Evolutionary conservation across 768 basidiomycete genomes (phyloP), one percentile per base, ranked within the genome.

Genomic region (Tremella mesenterica): DNA sequence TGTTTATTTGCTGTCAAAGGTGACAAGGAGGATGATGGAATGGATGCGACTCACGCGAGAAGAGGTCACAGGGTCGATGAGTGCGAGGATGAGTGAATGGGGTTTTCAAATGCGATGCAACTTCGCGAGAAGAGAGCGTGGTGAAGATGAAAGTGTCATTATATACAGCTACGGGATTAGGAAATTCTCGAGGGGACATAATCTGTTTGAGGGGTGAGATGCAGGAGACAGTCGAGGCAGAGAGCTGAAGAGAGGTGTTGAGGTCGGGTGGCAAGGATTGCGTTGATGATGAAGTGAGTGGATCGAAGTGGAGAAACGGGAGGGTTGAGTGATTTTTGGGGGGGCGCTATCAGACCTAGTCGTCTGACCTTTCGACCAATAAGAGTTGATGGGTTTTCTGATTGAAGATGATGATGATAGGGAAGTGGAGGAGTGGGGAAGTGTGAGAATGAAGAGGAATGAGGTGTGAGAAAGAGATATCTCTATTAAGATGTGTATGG

Each of bases 91-190:
- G 65, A 14, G 26, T 39, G 55, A 55, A 66, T 0, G 59, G 53
- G 3, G 31, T 28, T 20, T 48, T 46, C 18, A 23, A 20, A 54
- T 60, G 58, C 18, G 50, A 48, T 7, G 13, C 16, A 13, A 64
- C 57, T n/a, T 70, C 58, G n/a, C 36, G 31, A 8, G 18, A 23
- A 1, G 51, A 43, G 8, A 70, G 52, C 1, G 65, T 64, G 23
- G 68, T 67, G 58, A 70, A 70, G 43, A 64, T 36, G 48, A 70
- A 65, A 10, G 48, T 29, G 7, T 67, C 58, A 27, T 49, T 54
- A 53, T 60, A 70, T 8, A 63, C 50, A 1, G 68, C 68, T 30
- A 65, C 57, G 4, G 53, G 54, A 39, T 59, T 57, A 1, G 68
- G 65, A 36, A 70, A 65, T 2, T 43, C 10, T 29, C 60, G 43